Base-by-base conservation (phyloP, 257 asterid genomes). In the Echites panduratus region DNA sequence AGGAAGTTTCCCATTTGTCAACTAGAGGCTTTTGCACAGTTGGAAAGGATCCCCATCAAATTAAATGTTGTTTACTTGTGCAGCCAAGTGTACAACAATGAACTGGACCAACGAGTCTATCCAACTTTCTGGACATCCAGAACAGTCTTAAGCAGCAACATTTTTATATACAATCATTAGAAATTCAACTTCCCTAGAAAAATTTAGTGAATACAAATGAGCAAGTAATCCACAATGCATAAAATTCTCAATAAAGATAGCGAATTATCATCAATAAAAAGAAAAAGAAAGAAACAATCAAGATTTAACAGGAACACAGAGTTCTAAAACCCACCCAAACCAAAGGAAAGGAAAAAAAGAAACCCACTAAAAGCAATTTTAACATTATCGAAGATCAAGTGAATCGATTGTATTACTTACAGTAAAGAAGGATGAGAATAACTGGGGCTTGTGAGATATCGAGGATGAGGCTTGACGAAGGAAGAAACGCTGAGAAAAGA, bases 401-500 rank as follows among this genome's bases (percentile, higher is more conserved):
- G 16, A 22, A 73, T 4, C 20, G 50, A 4, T 49, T 12, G 44
- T 22, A 45, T 58, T 68, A 73, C 97, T 83, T 81, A 92, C 98
- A n/a, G 77, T 50, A 68, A 82, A 67, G 44, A 83, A 44, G 43
- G 91, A 77, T 61, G 87, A 9, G 63, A 82, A 61, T 17, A 73
- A 72, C 26, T 73, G 87, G 59, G 86, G 75, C 56, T 83, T 83
- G 24, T 44, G 84, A 44, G 77, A 76, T 38, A 81, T 68, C 73
- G 87, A 58, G 52, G 88, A 68, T 13, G 77, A 78, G 44, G 79
- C 48, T 44, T 88, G 80, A 17, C 82, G 93, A 61, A 84, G 65
- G 74, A 83, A 58, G 80, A 76, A 58, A 72, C 91, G 90, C 63
- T 76, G 87, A 75, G 85, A 86, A 73, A 88, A 85, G 78, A 89